Conservation (phyloP, 306 rosid genomes). For the Casuarina equisetifolia region DNA sequence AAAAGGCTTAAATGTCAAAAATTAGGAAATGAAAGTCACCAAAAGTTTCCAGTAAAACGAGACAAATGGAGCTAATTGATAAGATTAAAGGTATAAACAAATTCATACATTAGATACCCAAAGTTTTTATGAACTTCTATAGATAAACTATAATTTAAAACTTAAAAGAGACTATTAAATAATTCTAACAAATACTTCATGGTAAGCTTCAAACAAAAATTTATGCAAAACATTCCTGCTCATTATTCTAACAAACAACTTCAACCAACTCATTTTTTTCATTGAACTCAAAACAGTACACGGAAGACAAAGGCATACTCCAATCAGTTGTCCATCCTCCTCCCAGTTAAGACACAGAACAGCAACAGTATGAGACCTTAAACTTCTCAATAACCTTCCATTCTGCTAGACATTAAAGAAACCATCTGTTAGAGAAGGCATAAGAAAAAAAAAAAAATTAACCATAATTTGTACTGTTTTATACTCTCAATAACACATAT, state of each 20-base stretch:
- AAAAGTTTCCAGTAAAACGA: neutral
- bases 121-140: neutral
- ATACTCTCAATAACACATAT: neutral
- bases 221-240: neutral
- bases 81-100: neutral
- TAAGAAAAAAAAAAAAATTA: constrained; percentile 7
- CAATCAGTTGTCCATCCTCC: constrained; percentile 63
- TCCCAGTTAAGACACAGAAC: constrained; percentile 87
- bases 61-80: neutral
- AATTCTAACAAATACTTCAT: neutral
- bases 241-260: neutral
- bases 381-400: constrained; percentile 81
- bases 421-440: constrained; percentile 25
- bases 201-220: neutral
- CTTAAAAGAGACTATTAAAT: neutral
- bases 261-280: neutral
- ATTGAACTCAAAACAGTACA: constrained; percentile 21
- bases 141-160: constrained; percentile 12
- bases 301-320: constrained; percentile 43
- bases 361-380: constrained; percentile 71
- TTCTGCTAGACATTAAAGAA: constrained; percentile 51
- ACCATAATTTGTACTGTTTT: constrained; percentile 9
- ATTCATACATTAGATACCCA: neutral
- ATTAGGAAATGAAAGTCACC: neutral
- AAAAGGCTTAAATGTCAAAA: constrained; percentile 9